These are phyloP conservation scores for Aureobasidium subglaciale DNA, from an alignment of 2,329 filamentous ascomycete genomes.

Conservation along the genomic window DNA sequence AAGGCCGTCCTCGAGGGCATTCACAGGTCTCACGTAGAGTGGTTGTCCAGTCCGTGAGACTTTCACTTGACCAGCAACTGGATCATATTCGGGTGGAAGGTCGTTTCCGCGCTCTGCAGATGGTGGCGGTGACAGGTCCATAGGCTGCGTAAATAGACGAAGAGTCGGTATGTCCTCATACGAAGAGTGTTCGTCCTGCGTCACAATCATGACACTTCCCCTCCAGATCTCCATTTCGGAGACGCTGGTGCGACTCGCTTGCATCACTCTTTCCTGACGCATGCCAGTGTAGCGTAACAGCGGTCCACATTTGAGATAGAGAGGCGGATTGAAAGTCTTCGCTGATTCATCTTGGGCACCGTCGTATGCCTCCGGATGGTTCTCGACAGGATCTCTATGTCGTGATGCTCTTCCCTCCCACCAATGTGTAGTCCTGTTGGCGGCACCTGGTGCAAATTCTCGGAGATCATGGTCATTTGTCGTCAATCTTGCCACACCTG, in stretches of 20 bases:
- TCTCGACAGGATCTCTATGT: background rate
- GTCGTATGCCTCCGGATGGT: conserved; percentile 34
- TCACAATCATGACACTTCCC: conserved; percentile 93
- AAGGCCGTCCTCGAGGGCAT: conserved; percentile 68
- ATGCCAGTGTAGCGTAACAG: conserved; percentile 85
- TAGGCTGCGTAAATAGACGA: conserved; percentile 78
- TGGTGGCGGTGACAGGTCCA: conserved; percentile 73
- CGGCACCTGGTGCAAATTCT: conserved; percentile 16
- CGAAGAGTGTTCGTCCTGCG: conserved; percentile 72
- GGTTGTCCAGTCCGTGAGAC: conserved; percentile 77
- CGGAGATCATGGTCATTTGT: conserved; percentile 38
- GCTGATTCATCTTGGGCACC: conserved; percentile 60
- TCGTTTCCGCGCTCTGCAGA: conserved; percentile 55
- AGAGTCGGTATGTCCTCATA: conserved; percentile 73
- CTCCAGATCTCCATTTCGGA: conserved; percentile 76
- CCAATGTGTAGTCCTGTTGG: conserved; percentile 48
- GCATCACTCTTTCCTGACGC: conserved; percentile 48
- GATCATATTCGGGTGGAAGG: conserved; percentile 77
- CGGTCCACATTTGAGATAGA: conserved; percentile 86
- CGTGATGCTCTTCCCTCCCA: conserved; percentile 54
- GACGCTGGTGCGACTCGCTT: conserved; percentile 21
- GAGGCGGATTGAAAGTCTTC: conserved; percentile 68
- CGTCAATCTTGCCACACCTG: conserved; percentile 32
- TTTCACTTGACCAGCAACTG: conserved; percentile 80
- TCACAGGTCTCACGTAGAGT: conserved; percentile 82